Evolutionary conservation across 257 asterid species (phyloP).

Genomic region (Salvia rosmarinus): DNA sequence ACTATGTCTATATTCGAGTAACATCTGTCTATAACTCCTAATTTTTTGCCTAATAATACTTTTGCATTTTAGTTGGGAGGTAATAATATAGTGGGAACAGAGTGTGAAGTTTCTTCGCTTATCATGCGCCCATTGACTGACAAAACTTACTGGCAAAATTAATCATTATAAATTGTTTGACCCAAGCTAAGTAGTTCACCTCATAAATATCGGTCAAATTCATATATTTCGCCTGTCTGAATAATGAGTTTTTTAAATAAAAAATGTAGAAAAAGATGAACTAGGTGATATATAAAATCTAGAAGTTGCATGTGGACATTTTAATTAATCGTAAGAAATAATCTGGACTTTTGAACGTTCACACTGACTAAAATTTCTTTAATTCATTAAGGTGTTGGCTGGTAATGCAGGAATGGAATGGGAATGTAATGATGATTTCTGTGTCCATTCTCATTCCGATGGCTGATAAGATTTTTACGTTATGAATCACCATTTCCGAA

Average conservation of each 20-base stretch:
- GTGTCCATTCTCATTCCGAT: too few relatives aligned
- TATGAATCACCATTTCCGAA: too few relatives aligned
- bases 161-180: conserved; percentile 16
- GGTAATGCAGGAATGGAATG: too few relatives aligned
- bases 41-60: background rate
- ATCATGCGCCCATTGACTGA: conserved; percentile 23
- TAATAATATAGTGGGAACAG: background rate
- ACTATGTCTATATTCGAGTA: too few relatives aligned
- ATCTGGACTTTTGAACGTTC: too few relatives aligned
- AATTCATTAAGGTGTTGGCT: too few relatives aligned
- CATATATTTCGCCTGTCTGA: conserved; percentile 36
- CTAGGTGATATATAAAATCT: background rate
- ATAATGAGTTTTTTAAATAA: background rate
- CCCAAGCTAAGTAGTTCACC: conserved; percentile 5
- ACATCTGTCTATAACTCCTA: too few relatives aligned
- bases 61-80: background rate
- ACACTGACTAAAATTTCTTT: too few relatives aligned
- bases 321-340: too few relatives aligned
- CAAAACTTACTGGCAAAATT: background rate
- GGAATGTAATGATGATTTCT: too few relatives aligned
- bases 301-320: background rate
- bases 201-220: background rate
- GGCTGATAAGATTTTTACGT: too few relatives aligned
- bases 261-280: background rate
- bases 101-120: conserved; percentile 23